phyloP scores from a whole-genome alignment of 2,329 filamentous ascomycete species.

The Fusarium ramigenum region DNA sequence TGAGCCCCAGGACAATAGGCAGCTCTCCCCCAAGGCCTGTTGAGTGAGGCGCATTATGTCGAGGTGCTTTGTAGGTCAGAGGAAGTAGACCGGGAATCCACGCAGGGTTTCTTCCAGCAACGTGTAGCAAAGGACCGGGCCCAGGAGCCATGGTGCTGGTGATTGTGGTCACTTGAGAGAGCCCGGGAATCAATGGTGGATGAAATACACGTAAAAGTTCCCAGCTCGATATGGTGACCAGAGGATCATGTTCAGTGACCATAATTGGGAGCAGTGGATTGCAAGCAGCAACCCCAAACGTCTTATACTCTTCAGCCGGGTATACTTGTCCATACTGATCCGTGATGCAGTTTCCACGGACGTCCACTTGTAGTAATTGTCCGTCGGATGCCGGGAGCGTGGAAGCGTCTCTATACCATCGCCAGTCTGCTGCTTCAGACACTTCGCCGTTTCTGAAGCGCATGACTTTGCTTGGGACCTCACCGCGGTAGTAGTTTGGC shows the following conservation, averaged over 20 bases:
- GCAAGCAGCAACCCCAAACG: conserved; percentile 49
- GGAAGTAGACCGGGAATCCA: conserved; percentile 54
- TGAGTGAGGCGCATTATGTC: conserved; percentile 28
- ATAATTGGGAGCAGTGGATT: conserved; percentile 50
- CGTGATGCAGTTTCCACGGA: background rate
- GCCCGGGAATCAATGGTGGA: conserved; percentile 24
- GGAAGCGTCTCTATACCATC: conserved; percentile 28
- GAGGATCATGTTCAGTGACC: conserved; percentile 38
- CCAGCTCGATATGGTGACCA: conserved; percentile 32
- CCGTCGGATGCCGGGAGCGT: background rate
- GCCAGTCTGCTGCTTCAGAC: conserved; percentile 29
- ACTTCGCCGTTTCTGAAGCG: conserved; percentile 48
- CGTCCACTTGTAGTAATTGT: background rate
- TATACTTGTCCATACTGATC: background rate
- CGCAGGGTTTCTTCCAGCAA: conserved; percentile 45
- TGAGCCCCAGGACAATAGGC: conserved; percentile 51
- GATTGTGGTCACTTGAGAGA: conserved; percentile 44
- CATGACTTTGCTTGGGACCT: conserved; percentile 48
- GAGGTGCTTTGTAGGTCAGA: conserved; percentile 40
- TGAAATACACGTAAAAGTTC: conserved; percentile 45
- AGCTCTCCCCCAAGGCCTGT: conserved; percentile 51
- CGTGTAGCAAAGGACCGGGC: conserved; percentile 38
- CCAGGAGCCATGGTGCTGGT: conserved; percentile 26
- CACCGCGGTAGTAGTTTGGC: conserved; percentile 38
- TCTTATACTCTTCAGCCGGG: conserved; percentile 31